Percentiles rank a stretch among this genome's conserved stretches.
These are phyloP conservation scores for Bipolaris cookei DNA, from an alignment of 2,329 filamentous ascomycete species.

Conservation along the genomic window DNA sequence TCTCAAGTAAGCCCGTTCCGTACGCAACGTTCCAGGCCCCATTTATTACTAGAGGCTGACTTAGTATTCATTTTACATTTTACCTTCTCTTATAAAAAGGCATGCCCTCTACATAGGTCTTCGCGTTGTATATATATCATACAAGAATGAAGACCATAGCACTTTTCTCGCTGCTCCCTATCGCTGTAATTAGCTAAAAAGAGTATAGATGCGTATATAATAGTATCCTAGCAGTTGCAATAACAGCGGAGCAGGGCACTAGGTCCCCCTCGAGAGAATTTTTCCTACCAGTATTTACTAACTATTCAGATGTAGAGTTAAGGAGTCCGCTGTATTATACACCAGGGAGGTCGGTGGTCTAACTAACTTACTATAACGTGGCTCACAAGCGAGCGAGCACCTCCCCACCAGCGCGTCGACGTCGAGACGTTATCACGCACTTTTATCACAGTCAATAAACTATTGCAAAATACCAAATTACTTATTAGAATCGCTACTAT, in stretches of 20 bases:
- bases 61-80: not conserved
- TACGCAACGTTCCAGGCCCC: not conserved
- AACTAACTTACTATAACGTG: not conserved
- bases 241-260: not conserved
- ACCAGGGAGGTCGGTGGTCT: not conserved
- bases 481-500: too few relatives aligned
- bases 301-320: not conserved
- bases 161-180: not conserved
- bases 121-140: not conserved
- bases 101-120: not conserved
- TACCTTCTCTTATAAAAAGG: not conserved
- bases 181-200: not conserved
- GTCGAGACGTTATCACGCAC: too few relatives aligned
- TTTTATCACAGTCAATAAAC: too few relatives aligned
- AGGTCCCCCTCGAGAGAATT: not conserved
- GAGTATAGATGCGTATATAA: not conserved
- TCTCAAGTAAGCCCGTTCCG: not conserved
- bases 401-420: too few relatives aligned
- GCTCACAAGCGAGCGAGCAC: too few relatives aligned
- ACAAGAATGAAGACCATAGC: not conserved
- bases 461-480: too few relatives aligned
- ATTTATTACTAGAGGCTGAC: not conserved
- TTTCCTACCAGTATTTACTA: not conserved
- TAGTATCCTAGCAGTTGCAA: not conserved
- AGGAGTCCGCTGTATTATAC: not conserved